These are phyloP conservation scores for Oemleria cerasiformis DNA, from an alignment of 306 rosid genomes.

Conservation along the genomic window DNA sequence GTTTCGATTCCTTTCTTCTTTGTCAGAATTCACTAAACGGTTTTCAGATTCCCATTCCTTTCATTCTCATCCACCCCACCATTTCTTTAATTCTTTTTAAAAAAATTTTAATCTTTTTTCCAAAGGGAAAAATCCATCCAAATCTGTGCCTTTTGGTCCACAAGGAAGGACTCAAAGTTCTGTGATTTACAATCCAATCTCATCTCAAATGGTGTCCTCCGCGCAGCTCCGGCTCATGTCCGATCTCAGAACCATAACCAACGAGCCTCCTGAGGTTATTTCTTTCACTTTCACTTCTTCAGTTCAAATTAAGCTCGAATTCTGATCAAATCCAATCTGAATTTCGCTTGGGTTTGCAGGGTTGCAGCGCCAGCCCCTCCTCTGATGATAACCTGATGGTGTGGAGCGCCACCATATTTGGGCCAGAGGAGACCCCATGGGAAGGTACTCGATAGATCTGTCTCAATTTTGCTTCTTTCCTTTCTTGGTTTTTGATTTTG, in stretches of 20 bases:
- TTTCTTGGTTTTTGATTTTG: not conserved
- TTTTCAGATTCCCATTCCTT: slow-evolving; percentile 5
- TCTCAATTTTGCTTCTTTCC: not conserved
- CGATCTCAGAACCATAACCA: slow-evolving; percentile 26
- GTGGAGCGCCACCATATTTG: slow-evolving; percentile 35
- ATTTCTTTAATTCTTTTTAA: not conserved
- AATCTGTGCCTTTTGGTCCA: slow-evolving; percentile 1
- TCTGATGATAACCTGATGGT: slow-evolving; percentile 33
- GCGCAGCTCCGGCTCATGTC: slow-evolving; percentile 36
- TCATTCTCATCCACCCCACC: not conserved
- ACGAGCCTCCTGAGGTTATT: slow-evolving; percentile 26
- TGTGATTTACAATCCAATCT: not conserved
- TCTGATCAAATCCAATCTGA: not conserved
- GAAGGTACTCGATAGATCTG: slow-evolving; percentile 22
- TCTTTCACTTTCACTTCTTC: not conserved
- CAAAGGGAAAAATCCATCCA: not conserved
- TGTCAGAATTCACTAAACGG: slow-evolving; percentile 13
- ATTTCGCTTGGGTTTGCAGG: slow-evolving; percentile 17
- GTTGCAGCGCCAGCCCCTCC: slow-evolving; percentile 32
- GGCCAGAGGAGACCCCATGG: slow-evolving; percentile 35
- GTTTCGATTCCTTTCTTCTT: slow-evolving; percentile 6
- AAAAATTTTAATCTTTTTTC: not conserved
- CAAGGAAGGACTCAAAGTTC: not conserved
- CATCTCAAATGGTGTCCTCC: slow-evolving; percentile 22
- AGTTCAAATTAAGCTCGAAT: not conserved